Evolutionary conservation across 2,329 filamentous ascomycete species (phyloP).

Genomic region (Penicillium sp.): DNA sequence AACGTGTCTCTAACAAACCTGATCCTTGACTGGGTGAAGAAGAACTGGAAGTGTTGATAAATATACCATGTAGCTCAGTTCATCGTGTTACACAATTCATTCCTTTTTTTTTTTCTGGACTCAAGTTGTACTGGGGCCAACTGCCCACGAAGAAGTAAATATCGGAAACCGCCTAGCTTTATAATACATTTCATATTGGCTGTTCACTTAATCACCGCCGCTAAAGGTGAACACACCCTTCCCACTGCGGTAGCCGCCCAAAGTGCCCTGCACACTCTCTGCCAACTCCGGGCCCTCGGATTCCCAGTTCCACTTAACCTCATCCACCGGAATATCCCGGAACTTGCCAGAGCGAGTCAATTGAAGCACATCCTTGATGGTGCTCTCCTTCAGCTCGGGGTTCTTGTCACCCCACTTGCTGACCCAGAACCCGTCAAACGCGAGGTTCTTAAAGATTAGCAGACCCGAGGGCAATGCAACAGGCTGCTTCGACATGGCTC

Average conservation of each 20-base stretch:
- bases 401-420: slow-evolving; percentile 81
- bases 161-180: not conserved
- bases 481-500: slow-evolving; percentile 89
- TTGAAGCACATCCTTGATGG: slow-evolving; percentile 79
- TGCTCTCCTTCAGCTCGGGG: slow-evolving; percentile 69
- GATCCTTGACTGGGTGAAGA: slow-evolving; percentile 58
- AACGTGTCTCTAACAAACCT: slow-evolving; percentile 56
- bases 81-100: not conserved
- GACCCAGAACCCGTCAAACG: slow-evolving; percentile 93
- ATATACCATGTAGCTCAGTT: not conserved
- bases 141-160: not conserved
- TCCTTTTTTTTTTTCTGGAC: not conserved
- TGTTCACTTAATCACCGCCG: slow-evolving; percentile 33
- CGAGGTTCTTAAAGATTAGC: slow-evolving; percentile 89
- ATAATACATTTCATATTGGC: not conserved
- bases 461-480: slow-evolving; percentile 76
- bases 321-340: slow-evolving; percentile 75
- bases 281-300: slow-evolving; percentile 68
- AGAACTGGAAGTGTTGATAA: slow-evolving; percentile 51
- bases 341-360: slow-evolving; percentile 75
- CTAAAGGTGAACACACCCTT: slow-evolving; percentile 89
- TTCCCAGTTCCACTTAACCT: slow-evolving; percentile 79
- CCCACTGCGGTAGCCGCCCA: slow-evolving; percentile 78
- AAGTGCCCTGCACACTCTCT: slow-evolving; percentile 74
- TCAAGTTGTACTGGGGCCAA: not conserved